A percentile compares a stretch with the other conserved stretches of the same genome.
Conservation (phyloP, 768 basidiomycete species). For the Russula brevipes region DNA sequence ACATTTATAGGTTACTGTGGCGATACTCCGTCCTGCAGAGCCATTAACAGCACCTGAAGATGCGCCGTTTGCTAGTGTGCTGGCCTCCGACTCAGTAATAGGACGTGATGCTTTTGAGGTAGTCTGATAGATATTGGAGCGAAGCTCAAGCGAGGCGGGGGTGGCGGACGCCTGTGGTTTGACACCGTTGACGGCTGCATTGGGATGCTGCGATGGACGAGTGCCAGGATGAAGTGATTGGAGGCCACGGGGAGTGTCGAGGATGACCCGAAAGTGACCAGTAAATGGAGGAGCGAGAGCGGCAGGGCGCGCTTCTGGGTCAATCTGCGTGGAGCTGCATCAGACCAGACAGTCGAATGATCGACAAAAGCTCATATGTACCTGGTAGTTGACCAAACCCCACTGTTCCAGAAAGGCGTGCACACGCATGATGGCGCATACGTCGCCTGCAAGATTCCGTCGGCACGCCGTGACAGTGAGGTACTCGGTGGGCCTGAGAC, state of each 20-base stretch:
- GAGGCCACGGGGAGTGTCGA: slow-evolving; percentile 94
- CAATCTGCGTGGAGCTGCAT: slow-evolving; percentile 56
- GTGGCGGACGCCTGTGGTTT: slow-evolving; percentile 39
- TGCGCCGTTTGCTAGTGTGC: slow-evolving; percentile 52
- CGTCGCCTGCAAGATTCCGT: slow-evolving; percentile 94
- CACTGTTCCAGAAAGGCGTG: slow-evolving; percentile 99
- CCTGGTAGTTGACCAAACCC: slow-evolving; percentile 99
- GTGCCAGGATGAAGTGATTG: slow-evolving; percentile 89
- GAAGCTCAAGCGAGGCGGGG: slow-evolving; percentile 80
- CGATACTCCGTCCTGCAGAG: slow-evolving; percentile 30
- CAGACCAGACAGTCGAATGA: not conserved
- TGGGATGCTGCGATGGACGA: slow-evolving; percentile 45
- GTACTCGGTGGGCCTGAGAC: slow-evolving; percentile 90
- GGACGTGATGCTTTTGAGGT: slow-evolving; percentile 77
- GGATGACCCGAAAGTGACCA: slow-evolving; percentile 95
- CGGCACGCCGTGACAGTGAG: slow-evolving; percentile 96
- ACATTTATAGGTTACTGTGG: slow-evolving; percentile 60
- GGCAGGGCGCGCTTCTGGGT: slow-evolving; percentile 93
- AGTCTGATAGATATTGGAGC: slow-evolving; percentile 82
- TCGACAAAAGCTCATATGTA: slow-evolving; percentile 33
- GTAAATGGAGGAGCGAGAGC: slow-evolving; percentile 96
- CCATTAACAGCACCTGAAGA: slow-evolving; percentile 43
- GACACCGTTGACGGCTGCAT: slow-evolving; percentile 42
- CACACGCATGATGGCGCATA: slow-evolving; percentile 97
- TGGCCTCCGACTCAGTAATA: slow-evolving; percentile 64